Conservation (phyloP, 2,329 filamentous ascomycete genomes). For the Berkeleyomyces rouxiae region DNA sequence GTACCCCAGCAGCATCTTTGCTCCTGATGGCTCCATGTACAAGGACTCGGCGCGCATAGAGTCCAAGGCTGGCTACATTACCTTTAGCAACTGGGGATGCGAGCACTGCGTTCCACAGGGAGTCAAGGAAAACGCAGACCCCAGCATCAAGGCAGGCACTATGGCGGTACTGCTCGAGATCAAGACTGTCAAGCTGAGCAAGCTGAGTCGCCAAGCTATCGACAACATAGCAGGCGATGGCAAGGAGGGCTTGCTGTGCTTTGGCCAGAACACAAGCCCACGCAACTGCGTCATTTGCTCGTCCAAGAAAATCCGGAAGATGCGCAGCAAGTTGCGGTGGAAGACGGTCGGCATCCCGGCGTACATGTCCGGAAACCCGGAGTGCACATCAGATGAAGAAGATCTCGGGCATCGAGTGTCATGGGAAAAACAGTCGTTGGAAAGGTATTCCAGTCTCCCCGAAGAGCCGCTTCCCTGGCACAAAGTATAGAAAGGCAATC, state of each 20-base stretch:
- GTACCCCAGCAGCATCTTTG: slow-evolving; percentile 9
- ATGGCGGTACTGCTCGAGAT: slow-evolving; percentile 10
- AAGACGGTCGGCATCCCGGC: slow-evolving; percentile 5
- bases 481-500: background rate
- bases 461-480: background rate
- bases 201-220: slow-evolving; percentile 1
- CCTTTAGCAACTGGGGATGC: slow-evolving; percentile 12
- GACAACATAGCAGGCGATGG: background rate
- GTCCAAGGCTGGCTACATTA: slow-evolving; percentile 2
- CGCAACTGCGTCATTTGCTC: slow-evolving; percentile 4
- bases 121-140: slow-evolving; percentile 2
- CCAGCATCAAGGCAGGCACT: background rate
- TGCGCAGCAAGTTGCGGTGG: slow-evolving; percentile 6
- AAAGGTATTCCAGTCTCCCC: background rate
- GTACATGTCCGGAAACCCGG: slow-evolving; percentile 5
- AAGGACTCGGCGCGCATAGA: slow-evolving; percentile 7
- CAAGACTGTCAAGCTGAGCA: slow-evolving; percentile 6
- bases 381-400: background rate
- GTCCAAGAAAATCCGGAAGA: slow-evolving; percentile 4
- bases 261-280: background rate
- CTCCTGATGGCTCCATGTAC: slow-evolving; percentile 8
- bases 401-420: background rate
- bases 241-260: slow-evolving; percentile 3
- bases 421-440: background rate
- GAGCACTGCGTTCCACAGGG: slow-evolving; percentile 8